Conservation (phyloP, 106 monocot species). For the Phalaenopsis equestris region DNA sequence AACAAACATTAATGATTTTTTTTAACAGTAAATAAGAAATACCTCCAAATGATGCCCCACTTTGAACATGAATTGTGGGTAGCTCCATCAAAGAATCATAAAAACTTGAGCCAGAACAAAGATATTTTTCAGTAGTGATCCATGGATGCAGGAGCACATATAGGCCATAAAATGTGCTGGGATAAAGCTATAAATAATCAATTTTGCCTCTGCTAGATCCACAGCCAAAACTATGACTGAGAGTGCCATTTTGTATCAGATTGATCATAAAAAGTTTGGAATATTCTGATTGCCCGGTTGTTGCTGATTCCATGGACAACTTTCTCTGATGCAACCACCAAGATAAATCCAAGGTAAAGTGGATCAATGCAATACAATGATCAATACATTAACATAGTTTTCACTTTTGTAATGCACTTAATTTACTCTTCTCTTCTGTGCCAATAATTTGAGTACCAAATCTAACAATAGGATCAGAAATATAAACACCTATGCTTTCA, state of each 20-base stretch:
- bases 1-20: too few species aligned
- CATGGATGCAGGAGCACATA: too few species aligned
- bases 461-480: background rate
- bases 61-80: too few species aligned
- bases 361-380: background rate
- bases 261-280: background rate
- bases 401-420: background rate
- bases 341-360: background rate
- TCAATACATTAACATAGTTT: background rate
- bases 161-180: too few species aligned
- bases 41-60: too few species aligned
- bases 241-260: background rate
- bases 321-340: background rate
- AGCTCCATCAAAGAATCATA: too few species aligned
- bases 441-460: background rate
- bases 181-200: too few species aligned
- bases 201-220: too few species aligned
- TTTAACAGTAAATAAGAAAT: too few species aligned
- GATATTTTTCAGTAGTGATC: too few species aligned
- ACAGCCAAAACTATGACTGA: too few species aligned
- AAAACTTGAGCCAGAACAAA: too few species aligned
- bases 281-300: background rate
- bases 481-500: slow-evolving; percentile 24
- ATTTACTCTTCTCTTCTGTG: background rate
- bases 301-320: background rate